Conservation (phyloP, 2,329 filamentous ascomycete species). For the Pseudogymnoascus sp. region DNA sequence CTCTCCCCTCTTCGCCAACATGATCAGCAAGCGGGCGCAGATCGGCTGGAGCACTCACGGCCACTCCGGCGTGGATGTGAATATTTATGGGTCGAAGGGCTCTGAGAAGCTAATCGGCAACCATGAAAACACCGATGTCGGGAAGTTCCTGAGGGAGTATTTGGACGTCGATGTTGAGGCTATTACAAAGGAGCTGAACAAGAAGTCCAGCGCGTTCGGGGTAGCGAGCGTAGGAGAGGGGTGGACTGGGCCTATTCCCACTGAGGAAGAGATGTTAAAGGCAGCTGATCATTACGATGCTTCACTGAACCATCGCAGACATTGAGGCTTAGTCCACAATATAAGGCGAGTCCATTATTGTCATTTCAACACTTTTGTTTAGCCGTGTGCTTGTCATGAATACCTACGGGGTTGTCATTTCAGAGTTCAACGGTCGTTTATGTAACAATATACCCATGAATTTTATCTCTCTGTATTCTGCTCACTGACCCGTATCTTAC, state of each 20-base stretch:
- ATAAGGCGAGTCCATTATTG: background rate
- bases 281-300: background rate
- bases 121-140: constrained; percentile 91
- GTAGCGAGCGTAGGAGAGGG: constrained; percentile 11
- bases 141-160: constrained; percentile 72
- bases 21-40: constrained; percentile 81
- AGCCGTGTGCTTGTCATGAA: background rate
- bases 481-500: background rate
- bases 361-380: background rate
- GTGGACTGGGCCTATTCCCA: constrained; percentile 26
- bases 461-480: background rate
- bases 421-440: background rate
- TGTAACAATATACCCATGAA: constrained; percentile 8
- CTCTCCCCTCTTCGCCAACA: constrained; percentile 63
- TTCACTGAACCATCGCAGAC: background rate
- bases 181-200: constrained; percentile 65
- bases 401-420: background rate
- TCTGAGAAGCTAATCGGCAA: constrained; percentile 68
- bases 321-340: background rate
- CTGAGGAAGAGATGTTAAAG: constrained; percentile 19
- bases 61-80: constrained; percentile 90
- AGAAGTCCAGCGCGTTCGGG: constrained; percentile 21
- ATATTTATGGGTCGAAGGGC: constrained; percentile 80
- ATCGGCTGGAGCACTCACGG: constrained; percentile 94
- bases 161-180: constrained; percentile 71